Evolutionary conservation across 306 rosid species (phyloP).

Genomic region (Leucaena leucocephala): DNA sequence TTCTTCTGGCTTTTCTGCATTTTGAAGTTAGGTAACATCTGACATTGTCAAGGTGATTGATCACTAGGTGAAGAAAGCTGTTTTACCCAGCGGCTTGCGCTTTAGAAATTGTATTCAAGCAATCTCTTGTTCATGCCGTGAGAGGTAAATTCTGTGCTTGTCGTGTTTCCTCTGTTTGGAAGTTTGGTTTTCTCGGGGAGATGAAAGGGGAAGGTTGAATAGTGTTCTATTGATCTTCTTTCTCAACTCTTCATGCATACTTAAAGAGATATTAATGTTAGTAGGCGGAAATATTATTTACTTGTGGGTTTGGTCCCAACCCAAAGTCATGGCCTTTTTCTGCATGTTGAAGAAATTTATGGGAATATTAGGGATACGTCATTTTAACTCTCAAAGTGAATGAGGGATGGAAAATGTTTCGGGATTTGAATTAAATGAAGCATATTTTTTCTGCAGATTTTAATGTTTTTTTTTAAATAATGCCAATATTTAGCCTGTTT

Average conservation of each 20-base stretch:
- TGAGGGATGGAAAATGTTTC: no score
- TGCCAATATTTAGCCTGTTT: slow-evolving; percentile 19
- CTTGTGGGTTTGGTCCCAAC: background rate
- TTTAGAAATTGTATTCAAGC: background rate
- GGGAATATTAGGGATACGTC: background rate
- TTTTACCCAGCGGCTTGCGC: background rate
- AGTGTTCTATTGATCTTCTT: background rate
- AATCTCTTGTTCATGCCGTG: slow-evolving; percentile 10
- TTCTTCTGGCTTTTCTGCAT: slow-evolving; percentile 8
- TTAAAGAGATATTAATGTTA: background rate
- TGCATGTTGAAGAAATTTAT: background rate
- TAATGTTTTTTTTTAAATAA: background rate
- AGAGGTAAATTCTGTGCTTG: slow-evolving; percentile 2
- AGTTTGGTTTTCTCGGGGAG: slow-evolving; percentile 2
- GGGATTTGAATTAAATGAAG: background rate
- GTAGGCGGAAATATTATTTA: background rate
- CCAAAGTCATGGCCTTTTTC: background rate
- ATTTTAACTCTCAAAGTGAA: background rate
- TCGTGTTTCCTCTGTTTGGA: slow-evolving; percentile 12
- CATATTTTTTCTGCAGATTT: background rate
- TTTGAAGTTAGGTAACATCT: slow-evolving; percentile 3
- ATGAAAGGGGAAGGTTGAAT: slow-evolving; percentile 8
- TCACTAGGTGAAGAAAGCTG: background rate
- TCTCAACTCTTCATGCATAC: background rate
- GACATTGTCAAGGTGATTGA: slow-evolving; percentile 15